phyloP scores from a whole-genome alignment of 1,139 yeast species.

The Yamadazyma diospyri region DNA sequence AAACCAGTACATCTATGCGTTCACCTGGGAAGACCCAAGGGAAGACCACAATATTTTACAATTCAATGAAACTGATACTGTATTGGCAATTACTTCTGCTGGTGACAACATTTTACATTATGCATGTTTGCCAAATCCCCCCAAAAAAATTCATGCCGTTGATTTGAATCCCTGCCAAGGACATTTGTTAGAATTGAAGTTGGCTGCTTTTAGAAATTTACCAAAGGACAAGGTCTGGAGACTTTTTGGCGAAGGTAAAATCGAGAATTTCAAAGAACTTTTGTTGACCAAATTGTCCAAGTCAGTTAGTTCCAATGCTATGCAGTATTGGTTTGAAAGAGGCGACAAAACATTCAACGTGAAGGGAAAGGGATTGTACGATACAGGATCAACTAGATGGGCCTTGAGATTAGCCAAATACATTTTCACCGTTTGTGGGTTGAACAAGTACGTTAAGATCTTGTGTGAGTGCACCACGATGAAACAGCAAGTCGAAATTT shows the following conservation, averaged over 20 bases:
- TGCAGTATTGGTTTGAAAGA: conserved; percentile 73
- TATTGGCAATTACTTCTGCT: conserved; percentile 80
- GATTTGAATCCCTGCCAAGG: conserved; percentile 83
- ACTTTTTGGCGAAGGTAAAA: conserved; percentile 72
- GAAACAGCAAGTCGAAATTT: conserved; percentile 58
- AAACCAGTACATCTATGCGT: conserved; percentile 78
- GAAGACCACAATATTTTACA: conserved; percentile 70
- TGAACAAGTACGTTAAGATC: conserved; percentile 46
- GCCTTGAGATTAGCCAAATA: conserved; percentile 66
- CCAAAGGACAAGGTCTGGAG: conserved; percentile 65
- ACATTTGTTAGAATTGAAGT: conserved; percentile 72
- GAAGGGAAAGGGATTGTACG: conserved; percentile 57
- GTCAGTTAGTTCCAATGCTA: conserved; percentile 72
- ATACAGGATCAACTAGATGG: conserved; percentile 86
- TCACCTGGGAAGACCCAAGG: conserved; percentile 89
- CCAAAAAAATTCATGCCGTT: conserved; percentile 77
- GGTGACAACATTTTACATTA: conserved; percentile 78
- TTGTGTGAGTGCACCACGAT: conserved; percentile 58
- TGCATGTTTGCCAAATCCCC: conserved; percentile 68
- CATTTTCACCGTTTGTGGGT: conserved; percentile 57
- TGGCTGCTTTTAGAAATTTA: conserved; percentile 63
- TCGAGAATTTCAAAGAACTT: conserved; percentile 43
- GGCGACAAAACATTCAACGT: conserved; percentile 55
- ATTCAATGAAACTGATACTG: conserved; percentile 61
- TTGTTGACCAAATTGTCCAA: conserved; percentile 58